Conservation (phyloP, 768 basidiomycete species). For the Tricholoma terreum region DNA sequence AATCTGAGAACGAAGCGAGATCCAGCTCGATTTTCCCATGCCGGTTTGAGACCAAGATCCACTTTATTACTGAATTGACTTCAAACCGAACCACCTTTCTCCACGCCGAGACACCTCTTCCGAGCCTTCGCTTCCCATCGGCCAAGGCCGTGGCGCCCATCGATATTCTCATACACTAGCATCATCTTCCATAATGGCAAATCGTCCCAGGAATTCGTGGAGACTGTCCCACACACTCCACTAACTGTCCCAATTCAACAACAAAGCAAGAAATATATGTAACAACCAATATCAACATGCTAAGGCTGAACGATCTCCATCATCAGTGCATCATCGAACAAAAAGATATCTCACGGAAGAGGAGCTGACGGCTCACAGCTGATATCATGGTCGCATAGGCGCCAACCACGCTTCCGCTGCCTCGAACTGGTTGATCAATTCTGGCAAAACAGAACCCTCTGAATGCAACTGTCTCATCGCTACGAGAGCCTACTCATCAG, state of each 20-base stretch:
- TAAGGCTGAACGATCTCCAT: neutral
- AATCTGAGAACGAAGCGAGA: conserved; percentile 17
- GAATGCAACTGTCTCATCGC: conserved; percentile 89
- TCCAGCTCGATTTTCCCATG: conserved; percentile 26
- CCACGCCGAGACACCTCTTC: neutral
- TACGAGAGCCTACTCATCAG: conserved; percentile 60
- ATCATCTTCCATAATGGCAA: conserved; percentile 4
- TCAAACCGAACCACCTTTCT: neutral
- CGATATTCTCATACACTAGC: conserved; percentile 13
- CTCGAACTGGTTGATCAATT: conserved; percentile 95
- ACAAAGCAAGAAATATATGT: conserved; percentile 11
- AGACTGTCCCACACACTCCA: too few species aligned
- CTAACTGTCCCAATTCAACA: too few species aligned
- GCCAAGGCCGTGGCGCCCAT: conserved; percentile 3
- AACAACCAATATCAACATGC: conserved; percentile 9
- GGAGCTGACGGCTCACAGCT: neutral
- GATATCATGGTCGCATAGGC: conserved; percentile 78
- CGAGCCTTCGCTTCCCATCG: neutral
- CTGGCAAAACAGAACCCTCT: conserved; percentile 75
- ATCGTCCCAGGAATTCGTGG: conserved; percentile 11
- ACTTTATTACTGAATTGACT: conserved; percentile 17
- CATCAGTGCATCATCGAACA: too few species aligned
- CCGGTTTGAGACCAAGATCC: conserved; percentile 28
- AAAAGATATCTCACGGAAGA: neutral
- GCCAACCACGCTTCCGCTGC: conserved; percentile 91